These are phyloP conservation scores for Penicillium robsamsonii DNA, from an alignment of 495 filamentous ascomycete species.

Conservation along the genomic window DNA sequence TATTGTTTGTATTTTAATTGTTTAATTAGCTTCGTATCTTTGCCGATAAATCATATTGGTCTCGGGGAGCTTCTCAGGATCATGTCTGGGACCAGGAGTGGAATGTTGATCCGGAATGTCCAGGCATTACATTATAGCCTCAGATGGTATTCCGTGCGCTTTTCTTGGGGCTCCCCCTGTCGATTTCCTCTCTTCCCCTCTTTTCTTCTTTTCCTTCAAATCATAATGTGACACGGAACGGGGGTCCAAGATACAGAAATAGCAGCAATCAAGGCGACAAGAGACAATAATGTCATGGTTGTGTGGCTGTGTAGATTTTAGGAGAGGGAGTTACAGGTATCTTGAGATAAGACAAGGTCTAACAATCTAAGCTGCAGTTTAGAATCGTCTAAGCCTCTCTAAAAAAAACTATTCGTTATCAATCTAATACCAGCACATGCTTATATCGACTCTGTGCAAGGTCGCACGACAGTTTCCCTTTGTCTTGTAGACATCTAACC, in stretches of 20 bases:
- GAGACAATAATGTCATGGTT: neutral
- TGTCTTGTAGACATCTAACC: neutral
- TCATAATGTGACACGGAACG: neutral
- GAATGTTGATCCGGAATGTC: slow-evolving; percentile 10
- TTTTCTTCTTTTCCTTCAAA: neutral
- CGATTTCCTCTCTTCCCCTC: neutral
- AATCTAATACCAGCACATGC: neutral
- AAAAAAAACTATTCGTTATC: neutral
- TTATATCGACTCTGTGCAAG: neutral
- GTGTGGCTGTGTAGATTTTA: neutral
- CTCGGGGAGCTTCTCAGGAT: too few species aligned
- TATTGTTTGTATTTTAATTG: slow-evolving; percentile 8
- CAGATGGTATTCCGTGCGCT: neutral
- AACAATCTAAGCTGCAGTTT: neutral
- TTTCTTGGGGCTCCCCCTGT: neutral
- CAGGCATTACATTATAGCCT: too few species aligned
- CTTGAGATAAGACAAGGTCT: neutral
- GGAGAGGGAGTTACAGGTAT: neutral
- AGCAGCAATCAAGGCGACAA: too few species aligned
- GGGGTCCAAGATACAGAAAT: neutral
- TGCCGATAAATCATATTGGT: neutral
- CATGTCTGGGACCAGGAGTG: neutral
- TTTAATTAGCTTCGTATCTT: neutral
- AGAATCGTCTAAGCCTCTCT: neutral
- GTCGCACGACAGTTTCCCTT: neutral